A percentile compares a stretch with the other conserved stretches of the same genome.
Conservation (phyloP, 192 early-diverging fungal species). For the Backusella tuberculispora region DNA sequence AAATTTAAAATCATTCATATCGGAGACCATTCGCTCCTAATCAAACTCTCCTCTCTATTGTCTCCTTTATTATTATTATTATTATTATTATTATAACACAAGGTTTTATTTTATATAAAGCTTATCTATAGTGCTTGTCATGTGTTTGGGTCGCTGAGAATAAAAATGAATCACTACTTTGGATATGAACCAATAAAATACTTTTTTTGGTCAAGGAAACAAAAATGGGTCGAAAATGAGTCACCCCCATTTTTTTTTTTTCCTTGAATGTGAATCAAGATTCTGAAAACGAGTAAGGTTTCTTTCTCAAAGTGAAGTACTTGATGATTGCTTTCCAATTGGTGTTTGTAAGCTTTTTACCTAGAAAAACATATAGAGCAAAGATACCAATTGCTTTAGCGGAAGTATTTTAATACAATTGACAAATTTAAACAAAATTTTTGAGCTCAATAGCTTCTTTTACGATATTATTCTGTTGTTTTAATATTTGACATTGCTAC, state of each 20-base stretch:
- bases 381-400: neutral
- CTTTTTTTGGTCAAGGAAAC: neutral
- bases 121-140: neutral
- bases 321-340: neutral
- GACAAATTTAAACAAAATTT: too few relatives aligned
- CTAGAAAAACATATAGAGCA: neutral
- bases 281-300: too few relatives aligned
- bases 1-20: too few relatives aligned
- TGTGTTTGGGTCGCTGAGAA: too few relatives aligned
- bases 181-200: too few relatives aligned
- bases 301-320: too few relatives aligned
- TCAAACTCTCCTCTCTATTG: neutral
- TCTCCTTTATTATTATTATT: neutral
- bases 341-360: neutral
- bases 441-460: too few relatives aligned
- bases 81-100: neutral
- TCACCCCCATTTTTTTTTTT: neutral
- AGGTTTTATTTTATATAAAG: slow-evolving; percentile 17
- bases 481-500: too few relatives aligned
- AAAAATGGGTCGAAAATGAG: neutral
- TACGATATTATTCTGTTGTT: too few relatives aligned
- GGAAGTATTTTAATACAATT: too few relatives aligned
- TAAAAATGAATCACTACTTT: too few relatives aligned
- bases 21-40: neutral
- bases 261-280: neutral